Base-by-base conservation (phyloP, 176 grass and related monocot genomes). In the Eragrostis nindensis region DNA sequence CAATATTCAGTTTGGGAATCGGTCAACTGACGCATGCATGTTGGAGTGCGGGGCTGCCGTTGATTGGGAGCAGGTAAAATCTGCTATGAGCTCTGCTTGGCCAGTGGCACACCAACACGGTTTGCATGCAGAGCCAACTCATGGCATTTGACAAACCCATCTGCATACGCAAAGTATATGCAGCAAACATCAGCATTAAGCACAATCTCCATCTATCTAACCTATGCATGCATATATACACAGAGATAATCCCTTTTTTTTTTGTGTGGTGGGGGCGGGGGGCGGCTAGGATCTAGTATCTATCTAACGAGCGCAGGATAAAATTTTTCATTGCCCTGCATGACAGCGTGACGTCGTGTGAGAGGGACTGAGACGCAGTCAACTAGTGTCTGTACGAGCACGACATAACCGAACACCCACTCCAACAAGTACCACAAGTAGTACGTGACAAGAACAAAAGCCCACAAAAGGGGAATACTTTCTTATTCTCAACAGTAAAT, bases 61-160 rank as follows among this genome's bases (percentile, higher is more conserved):
- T n/a, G n/a, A n/a, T n/a, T 78, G 74, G 80, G 86, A 60, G 80
- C 86, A 79, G 86, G 67, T 83, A 53, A 59, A 66, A 25, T 83
- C 55, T 63, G 66, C 78, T 77, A 21, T 57, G 44, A 16, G 60
- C 56, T 15, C 41, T 42, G 48, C 30, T 30, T 43, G 59, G 57
- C 80, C 75, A 60, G 30, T 83, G 74, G 27, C 24, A 59, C 39
- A 67, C 48, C 60, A 52, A 68, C 74, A 74, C 49, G 9, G 14
- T 44, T 26, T 16, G 5, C 62, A 39, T 38, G 49, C 44, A 4
- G 6, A 19, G 5, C 7, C 63, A 46, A 70, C 61, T 29, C 54
- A 62, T 29, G 19, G 16, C 40, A 71, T 64, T 72, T 70, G 27
- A 43, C 45, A 75, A 22, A n/a, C 43, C 11, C 46, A 45, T 32